Conservation (phyloP, 2,329 filamentous ascomycete genomes). For the Uncinocarpus reesii region DNA sequence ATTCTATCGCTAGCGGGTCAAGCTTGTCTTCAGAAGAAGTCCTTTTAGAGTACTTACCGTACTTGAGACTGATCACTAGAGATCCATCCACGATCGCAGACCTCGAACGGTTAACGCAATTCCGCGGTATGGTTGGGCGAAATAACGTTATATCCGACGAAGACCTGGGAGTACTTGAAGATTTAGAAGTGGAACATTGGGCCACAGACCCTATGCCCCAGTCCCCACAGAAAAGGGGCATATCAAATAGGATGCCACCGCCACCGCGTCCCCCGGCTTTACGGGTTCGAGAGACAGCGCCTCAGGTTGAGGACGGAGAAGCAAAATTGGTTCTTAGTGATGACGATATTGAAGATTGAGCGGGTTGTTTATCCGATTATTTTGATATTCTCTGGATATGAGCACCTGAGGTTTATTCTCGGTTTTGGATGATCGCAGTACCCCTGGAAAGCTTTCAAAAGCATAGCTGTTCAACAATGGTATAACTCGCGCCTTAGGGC, state of each 20-base stretch:
- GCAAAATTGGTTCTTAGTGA: conserved; percentile 65
- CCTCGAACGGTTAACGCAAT: conserved; percentile 58
- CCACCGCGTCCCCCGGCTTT: conserved; percentile 20
- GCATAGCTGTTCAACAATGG: too few relatives aligned
- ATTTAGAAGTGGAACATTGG: conserved; percentile 25
- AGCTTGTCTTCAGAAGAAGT: conserved; percentile 32
- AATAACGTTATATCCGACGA: conserved; percentile 38
- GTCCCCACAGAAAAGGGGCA: conserved; percentile 10
- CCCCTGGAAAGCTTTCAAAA: too few relatives aligned
- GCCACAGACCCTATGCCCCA: conserved; percentile 15
- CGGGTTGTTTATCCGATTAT: background rate
- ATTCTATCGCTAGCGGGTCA: conserved; percentile 15
- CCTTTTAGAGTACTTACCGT: conserved; percentile 75
- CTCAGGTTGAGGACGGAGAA: conserved; percentile 39
- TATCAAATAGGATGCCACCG: conserved; percentile 16
- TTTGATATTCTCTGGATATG: background rate
- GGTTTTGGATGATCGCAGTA: background rate
- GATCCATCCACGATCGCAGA: conserved; percentile 40
- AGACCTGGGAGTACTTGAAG: conserved; percentile 28
- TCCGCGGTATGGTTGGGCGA: conserved; percentile 48
- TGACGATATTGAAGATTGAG: conserved; percentile 67
- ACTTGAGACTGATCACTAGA: conserved; percentile 57
- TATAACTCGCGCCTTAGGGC: too few relatives aligned
- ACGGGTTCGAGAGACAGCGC: conserved; percentile 19
- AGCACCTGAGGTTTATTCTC: background rate